Base-by-base conservation (phyloP, 768 basidiomycete genomes). In the Hygrocybe coccinea region DNA sequence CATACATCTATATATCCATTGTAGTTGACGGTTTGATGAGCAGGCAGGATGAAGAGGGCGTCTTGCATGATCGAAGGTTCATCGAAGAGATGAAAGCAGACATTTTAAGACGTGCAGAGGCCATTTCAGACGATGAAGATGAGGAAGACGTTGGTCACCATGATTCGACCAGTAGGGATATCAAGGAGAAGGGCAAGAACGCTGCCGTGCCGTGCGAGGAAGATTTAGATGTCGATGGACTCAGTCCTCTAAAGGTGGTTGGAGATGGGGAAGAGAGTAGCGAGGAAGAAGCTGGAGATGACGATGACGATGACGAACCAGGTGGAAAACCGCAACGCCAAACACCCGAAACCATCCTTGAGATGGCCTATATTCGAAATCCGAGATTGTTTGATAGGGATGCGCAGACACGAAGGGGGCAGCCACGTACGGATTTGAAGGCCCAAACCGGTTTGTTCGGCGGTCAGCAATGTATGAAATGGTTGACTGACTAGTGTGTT, bases 11-110 rank as follows among this genome's bases (percentile, higher is more conserved):
- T n/a, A n/a, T n/a, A n/a, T n/a, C n/a, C n/a, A n/a, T n/a, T n/a
- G n/a, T n/a, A n/a, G 10, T 19, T 50, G 49, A 24, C 14, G n/a
- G 9, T 19, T 15, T 35, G 33, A 11, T 35, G 33, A 11, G 25
- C 48, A 83, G 83, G 21, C 76, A 78, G 34, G 77, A 82, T 25
- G 74, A 71, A 12, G 60, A 64, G n/a, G 63, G 65, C 15, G 62
- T 81, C 12, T 65, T 84, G 7, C 75, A 76, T 12, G 88, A 93
- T 62, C 77, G 76, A 5, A 68, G 75, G 1, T 80, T 80, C 63
- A 76, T 82, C n/a, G 84, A 85, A 39, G 72, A 85, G 60, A 87
- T 94, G 81, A 93, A 95, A 64, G 82, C 82, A 1, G 86, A 89
- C 52, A 94, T 94, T 61, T 75, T 94, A 12, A 81, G 89, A 24